These are phyloP conservation scores for Claviceps arundinis DNA, from an alignment of 2,329 filamentous ascomycete species.

Conservation along the genomic window DNA sequence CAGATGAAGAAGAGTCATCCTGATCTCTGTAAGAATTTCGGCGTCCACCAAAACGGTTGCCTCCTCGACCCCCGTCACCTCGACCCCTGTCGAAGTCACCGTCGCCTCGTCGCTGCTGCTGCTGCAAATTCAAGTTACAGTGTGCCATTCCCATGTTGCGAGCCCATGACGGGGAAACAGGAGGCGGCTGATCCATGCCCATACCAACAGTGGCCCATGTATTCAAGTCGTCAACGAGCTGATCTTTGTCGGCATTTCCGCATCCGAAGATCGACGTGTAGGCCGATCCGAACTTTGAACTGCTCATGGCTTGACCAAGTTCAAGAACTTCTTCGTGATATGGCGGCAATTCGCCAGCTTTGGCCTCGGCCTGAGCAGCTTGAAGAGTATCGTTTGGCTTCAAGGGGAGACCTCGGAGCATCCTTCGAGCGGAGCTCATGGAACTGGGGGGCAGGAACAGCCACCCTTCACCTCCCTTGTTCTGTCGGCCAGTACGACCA, in stretches of 20 bases:
- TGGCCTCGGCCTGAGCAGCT: conserved; percentile 35
- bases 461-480: conserved; percentile 60
- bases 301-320: conserved; percentile 29
- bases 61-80: conserved; percentile 9
- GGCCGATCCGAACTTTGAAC: conserved; percentile 19
- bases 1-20: conserved; percentile 10
- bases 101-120: conserved; percentile 3
- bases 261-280: conserved; percentile 48
- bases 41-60: conserved; percentile 6
- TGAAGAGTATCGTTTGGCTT: conserved; percentile 38
- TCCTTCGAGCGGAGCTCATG: conserved; percentile 28
- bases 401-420: conserved; percentile 48
- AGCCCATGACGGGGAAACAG: conserved; percentile 15
- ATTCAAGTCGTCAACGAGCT: conserved; percentile 37
- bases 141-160: conserved; percentile 19
- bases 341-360: conserved; percentile 32
- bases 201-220: conserved; percentile 36
- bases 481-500: conserved; percentile 63
- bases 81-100: conserved; percentile 7
- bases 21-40: conserved; percentile 4
- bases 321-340: conserved; percentile 30
- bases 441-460: conserved; percentile 48
- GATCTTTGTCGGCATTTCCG: conserved; percentile 24
- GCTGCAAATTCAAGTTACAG: conserved; percentile 23
- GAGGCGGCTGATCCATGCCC: conserved; percentile 37